Evolutionary conservation across 164 flowering plant genomes (phyloP).

Genomic region (Vitis rotundifolia): DNA sequence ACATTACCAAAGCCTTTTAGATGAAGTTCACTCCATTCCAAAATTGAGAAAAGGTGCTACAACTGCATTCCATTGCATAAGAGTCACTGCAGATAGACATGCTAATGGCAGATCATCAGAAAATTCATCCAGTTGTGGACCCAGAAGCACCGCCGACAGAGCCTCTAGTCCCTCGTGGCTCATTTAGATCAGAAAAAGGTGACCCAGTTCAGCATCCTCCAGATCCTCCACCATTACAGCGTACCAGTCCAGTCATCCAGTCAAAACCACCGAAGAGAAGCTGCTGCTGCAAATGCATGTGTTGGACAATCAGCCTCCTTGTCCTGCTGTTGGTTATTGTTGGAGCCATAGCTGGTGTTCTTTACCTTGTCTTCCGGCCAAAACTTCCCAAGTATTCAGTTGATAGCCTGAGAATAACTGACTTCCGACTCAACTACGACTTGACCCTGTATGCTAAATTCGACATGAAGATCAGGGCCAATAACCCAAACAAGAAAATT

Average conservation of each 20-base stretch:
- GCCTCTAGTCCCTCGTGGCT: slow-evolving; percentile 42
- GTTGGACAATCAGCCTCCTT: slow-evolving; percentile 59
- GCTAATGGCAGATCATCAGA: slow-evolving; percentile 52
- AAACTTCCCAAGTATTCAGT: slow-evolving; percentile 73
- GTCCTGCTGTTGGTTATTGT: slow-evolving; percentile 39
- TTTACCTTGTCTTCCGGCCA: slow-evolving; percentile 71
- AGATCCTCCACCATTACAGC: slow-evolving; percentile 9
- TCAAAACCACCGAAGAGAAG: slow-evolving; percentile 49
- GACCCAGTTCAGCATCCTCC: slow-evolving; percentile 20
- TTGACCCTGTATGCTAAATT: slow-evolving; percentile 57
- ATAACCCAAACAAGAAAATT: slow-evolving; percentile 78
- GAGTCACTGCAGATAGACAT: not conserved
- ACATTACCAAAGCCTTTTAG: too few species aligned
- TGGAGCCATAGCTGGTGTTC: slow-evolving; percentile 42
- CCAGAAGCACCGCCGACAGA: slow-evolving; percentile 41
- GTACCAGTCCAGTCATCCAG: slow-evolving; percentile 23
- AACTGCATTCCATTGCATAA: too few species aligned
- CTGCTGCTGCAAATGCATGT: slow-evolving; percentile 58
- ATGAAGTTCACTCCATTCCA: too few species aligned
- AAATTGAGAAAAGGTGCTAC: too few species aligned
- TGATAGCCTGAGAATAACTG: slow-evolving; percentile 46
- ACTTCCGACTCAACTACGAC: slow-evolving; percentile 44
- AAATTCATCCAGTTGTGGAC: slow-evolving; percentile 56
- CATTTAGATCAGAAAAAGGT: slow-evolving; percentile 49
- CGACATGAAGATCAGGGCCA: slow-evolving; percentile 63